phyloP scores from a whole-genome alignment of 805 yeast species.

The Wickerhamomyces rabaulensis region DNA sequence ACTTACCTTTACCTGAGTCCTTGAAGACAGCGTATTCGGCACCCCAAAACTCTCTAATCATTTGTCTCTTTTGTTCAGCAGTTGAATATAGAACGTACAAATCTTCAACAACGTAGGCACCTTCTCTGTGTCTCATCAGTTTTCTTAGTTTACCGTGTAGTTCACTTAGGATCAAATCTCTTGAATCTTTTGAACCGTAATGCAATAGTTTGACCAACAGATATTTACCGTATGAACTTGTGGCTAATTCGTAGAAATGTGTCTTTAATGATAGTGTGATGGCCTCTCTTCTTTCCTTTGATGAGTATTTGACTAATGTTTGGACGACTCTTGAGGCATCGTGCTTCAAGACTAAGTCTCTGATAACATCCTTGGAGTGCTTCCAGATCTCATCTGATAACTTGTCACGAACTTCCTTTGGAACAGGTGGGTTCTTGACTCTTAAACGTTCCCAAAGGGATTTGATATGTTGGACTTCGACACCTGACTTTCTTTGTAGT shows the following conservation, averaged over 20 bases:
- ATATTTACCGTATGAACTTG: conserved; percentile 92
- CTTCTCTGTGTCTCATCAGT: conserved; percentile 94
- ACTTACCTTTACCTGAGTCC: conserved; percentile 61
- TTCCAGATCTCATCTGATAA: conserved; percentile 83
- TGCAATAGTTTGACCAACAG: conserved; percentile 82
- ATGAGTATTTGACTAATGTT: conserved; percentile 81
- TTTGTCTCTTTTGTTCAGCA: conserved; percentile 78
- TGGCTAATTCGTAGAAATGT: conserved; percentile 73
- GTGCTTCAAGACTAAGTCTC: conserved; percentile 87
- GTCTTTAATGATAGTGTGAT: conserved; percentile 70
- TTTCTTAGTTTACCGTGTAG: conserved; percentile 88
- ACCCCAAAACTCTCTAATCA: conserved; percentile 96
- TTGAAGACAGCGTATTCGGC: conserved; percentile 88
- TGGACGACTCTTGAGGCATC: conserved; percentile 96
- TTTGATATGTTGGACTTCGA: conserved; percentile 79
- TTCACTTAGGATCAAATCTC: conserved; percentile 73
- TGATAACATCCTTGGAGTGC: conserved; percentile 66
- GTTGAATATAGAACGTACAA: conserved; percentile 79
- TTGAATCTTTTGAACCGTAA: conserved; percentile 81
- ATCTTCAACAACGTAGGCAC: conserved; percentile 97
- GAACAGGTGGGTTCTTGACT: conserved; percentile 76
- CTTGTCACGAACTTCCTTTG: conserved; percentile 70
- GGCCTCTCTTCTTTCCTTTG: conserved; percentile 69
- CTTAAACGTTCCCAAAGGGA: conserved; percentile 87
- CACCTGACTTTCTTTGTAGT: conserved; percentile 81